phyloP scores from a whole-genome alignment of 2,329 filamentous ascomycete species.

The Zymoseptoria tritici region DNA sequence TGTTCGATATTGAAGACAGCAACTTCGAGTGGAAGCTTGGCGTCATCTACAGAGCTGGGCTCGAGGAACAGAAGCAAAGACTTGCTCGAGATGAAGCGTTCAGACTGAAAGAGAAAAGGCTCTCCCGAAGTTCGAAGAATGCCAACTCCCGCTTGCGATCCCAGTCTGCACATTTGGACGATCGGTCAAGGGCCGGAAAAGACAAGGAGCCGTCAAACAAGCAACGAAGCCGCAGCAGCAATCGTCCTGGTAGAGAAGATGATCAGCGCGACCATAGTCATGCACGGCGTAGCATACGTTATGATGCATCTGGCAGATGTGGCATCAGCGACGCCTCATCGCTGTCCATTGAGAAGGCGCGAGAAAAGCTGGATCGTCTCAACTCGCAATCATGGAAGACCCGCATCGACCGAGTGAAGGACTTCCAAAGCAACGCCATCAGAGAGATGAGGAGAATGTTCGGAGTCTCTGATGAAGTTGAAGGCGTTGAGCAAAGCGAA shows the following conservation, averaged over 20 bases:
- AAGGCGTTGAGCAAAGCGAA: slow-evolving; percentile 76
- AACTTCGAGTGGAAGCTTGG: slow-evolving; percentile 96
- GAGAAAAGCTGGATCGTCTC: slow-evolving; percentile 64
- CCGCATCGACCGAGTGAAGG: slow-evolving; percentile 71
- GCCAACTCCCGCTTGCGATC: slow-evolving; percentile 47
- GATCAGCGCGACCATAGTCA: slow-evolving; percentile 11
- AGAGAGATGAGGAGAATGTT: slow-evolving; percentile 72
- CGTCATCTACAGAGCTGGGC: slow-evolving; percentile 82
- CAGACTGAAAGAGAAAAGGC: slow-evolving; percentile 74
- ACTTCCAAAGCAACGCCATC: slow-evolving; percentile 63
- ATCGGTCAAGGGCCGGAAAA: slow-evolving; percentile 31
- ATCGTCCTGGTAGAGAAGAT: slow-evolving; percentile 15
- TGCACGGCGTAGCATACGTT: slow-evolving; percentile 45
- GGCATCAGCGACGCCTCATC: slow-evolving; percentile 65
- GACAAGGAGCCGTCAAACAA: slow-evolving; percentile 12
- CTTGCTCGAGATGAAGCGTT: slow-evolving; percentile 87
- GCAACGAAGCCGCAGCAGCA: slow-evolving; percentile 35
- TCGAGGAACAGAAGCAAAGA: slow-evolving; percentile 83
- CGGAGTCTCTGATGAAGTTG: slow-evolving; percentile 72
- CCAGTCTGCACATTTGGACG: slow-evolving; percentile 43
- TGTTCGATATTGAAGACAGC: slow-evolving; percentile 92
- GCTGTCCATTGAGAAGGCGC: slow-evolving; percentile 68
- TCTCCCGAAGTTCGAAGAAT: slow-evolving; percentile 56
- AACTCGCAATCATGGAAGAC: slow-evolving; percentile 89
- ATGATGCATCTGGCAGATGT: slow-evolving; percentile 71